Percentiles rank a stretch among this genome's conserved stretches.
Conservation (phyloP, 257 asterid genomes). For the Mitragyna speciosa region DNA sequence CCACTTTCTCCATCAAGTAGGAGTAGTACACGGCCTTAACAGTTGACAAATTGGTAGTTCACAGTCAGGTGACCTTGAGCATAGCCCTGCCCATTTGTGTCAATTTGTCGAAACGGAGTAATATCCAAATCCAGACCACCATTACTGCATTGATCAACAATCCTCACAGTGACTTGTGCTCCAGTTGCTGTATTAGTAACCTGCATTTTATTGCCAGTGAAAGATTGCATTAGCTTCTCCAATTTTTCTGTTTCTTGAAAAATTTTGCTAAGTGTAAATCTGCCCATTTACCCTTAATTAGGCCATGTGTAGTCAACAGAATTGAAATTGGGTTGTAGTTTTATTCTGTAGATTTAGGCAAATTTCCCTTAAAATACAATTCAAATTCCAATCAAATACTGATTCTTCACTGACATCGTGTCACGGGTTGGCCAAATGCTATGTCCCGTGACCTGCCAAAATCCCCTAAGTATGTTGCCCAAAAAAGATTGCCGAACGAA, state of each 20-base stretch:
- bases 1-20: not conserved
- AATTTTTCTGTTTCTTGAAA: not conserved
- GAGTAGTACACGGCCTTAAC: slow-evolving; percentile 11
- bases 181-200: slow-evolving; percentile 36
- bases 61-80: slow-evolving; percentile 30
- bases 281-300: too few species aligned
- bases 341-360: too few species aligned
- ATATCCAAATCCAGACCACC: slow-evolving; percentile 43
- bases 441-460: too few species aligned
- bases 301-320: too few species aligned
- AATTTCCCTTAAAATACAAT: too few species aligned
- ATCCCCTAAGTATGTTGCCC: too few species aligned
- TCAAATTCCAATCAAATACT: too few species aligned
- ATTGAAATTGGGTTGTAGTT: too few species aligned
- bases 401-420: too few species aligned
- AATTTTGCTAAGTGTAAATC: too few species aligned
- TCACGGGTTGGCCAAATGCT: too few species aligned
- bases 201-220: not conserved
- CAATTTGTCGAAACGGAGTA: slow-evolving; percentile 17
- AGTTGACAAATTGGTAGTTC: slow-evolving; percentile 31
- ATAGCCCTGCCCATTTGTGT: slow-evolving; percentile 28
- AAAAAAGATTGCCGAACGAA: too few species aligned
- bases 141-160: slow-evolving; percentile 37
- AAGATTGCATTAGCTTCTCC: not conserved
- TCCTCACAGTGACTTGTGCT: slow-evolving; percentile 29